Evolutionary conservation across 2,329 filamentous ascomycete genomes (phyloP), one percentile per base, ranked within the genome.

Genomic region (Lasiodiplodia gonubiensis): DNA sequence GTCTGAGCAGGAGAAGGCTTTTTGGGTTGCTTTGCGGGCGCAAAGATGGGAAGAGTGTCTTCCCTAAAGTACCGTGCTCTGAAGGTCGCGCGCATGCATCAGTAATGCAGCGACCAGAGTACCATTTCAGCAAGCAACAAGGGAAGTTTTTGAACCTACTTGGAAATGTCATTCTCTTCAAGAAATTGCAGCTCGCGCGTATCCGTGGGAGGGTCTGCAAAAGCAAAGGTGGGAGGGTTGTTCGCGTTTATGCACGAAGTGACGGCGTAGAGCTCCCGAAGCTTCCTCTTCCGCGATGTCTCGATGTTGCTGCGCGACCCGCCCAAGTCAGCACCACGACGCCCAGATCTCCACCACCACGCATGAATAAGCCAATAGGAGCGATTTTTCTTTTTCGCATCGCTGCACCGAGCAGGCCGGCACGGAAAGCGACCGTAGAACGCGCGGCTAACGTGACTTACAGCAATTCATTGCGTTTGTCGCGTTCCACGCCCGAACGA

Each of bases 261-360:
- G 86, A 92, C 88, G 74, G 87, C 86, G 84, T 91, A 97, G 75
- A 97, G 87, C 83, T 95, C 91, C 79, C 90, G 90, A 79, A 97
- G 86, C 86, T 96, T 96, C 81, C 92, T 90, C 88, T 96, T 95
- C 81, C 92, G 91, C 86, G 91, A 92, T 81, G 86, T 86, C 85
- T 91, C 88, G 86, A 82, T 83, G 69, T 71, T 72, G 72, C 79
- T 81, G 70, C 70, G 51, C 54, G 65, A 55, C 66, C 51, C 54
- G 65, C 57, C 37, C 57, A 64, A 64, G 66, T 67, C 57, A 67
- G 66, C 66, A 63, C 57, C 42, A 51, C 59, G 70, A 72, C 73
- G 68, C 70, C 71, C 70, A 67, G 74, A 77, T 75, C 73, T 78
- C 74, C 74, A 79, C 76, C 70, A 79, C 77, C 64, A 76, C 78